phyloP scores from a whole-genome alignment of 2,329 filamentous ascomycete species.

The Huntiella decipiens region DNA sequence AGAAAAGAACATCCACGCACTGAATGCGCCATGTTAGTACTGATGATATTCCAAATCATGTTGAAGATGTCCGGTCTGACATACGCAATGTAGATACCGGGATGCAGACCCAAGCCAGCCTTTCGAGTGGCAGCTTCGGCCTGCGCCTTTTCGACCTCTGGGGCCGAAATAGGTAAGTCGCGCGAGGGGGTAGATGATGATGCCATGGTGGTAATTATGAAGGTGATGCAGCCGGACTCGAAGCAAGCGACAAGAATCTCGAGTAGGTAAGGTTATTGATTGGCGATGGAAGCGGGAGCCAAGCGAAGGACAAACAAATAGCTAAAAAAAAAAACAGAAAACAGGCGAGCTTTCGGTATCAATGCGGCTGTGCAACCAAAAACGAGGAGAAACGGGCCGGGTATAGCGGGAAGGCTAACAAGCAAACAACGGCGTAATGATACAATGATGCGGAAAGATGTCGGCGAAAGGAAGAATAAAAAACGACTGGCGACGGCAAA shows the following conservation, averaged over 20 bases:
- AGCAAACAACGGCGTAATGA: no score
- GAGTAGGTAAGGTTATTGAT: no score
- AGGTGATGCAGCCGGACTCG: background rate
- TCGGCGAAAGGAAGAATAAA: no score
- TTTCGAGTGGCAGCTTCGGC: conserved; percentile 8
- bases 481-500: no score
- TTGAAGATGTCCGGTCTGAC: conserved; percentile 8
- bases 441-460: no score
- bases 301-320: background rate
- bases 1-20: conserved; percentile 68
- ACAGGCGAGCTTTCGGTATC: no score
- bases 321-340: no score
- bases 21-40: conserved; percentile 13
- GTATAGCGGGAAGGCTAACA: no score
- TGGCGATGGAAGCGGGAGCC: no score
- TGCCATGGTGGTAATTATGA: conserved; percentile 7
- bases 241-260: background rate
- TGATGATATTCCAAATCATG: background rate
- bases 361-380: no score
- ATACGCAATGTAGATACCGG: conserved; percentile 19
- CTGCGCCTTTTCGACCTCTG: conserved; percentile 14
- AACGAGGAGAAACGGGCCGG: no score
- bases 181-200: conserved; percentile 10
- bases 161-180: conserved; percentile 9
- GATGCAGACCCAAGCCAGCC: conserved; percentile 13